These are phyloP conservation scores for Carex arenaria DNA, from an alignment of 202 grass and related monocot genomes.

Conservation along the genomic window DNA sequence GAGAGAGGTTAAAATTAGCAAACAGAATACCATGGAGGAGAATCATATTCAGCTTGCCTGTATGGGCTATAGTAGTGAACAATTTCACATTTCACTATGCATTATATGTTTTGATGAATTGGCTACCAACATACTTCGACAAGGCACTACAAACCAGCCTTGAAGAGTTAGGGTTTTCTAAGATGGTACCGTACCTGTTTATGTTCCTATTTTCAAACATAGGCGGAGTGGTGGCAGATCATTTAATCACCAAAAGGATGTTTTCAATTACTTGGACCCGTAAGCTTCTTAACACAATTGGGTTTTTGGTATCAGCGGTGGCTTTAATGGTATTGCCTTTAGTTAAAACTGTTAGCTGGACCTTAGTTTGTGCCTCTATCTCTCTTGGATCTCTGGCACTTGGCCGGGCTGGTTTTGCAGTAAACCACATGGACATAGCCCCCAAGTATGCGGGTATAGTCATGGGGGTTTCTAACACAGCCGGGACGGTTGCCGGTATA, in stretches of 20 bases:
- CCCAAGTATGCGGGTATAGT: slow-evolving; percentile 96
- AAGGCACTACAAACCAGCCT: slow-evolving; percentile 71
- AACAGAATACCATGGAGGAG: slow-evolving; percentile 76
- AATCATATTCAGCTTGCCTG: slow-evolving; percentile 83
- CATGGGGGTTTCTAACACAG: slow-evolving; percentile 95
- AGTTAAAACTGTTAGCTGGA: slow-evolving; percentile 58
- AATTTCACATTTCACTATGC: slow-evolving; percentile 99
- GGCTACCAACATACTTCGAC: slow-evolving; percentile 95
- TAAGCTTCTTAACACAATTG: slow-evolving; percentile 80
- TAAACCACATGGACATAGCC: slow-evolving; percentile 97
- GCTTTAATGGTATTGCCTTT: slow-evolving; percentile 79
- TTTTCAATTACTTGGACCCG: slow-evolving; percentile 87
- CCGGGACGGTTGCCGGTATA: slow-evolving; percentile 85
- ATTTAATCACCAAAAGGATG: slow-evolving; percentile 78
- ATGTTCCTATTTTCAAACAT: slow-evolving; percentile 99
- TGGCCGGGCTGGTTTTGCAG: slow-evolving; percentile 87
- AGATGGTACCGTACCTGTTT: slow-evolving; percentile 94
- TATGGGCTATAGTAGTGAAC: slow-evolving; percentile 93
- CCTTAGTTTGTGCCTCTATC: slow-evolving; percentile 59
- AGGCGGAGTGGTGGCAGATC: slow-evolving; percentile 75
- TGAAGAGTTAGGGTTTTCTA: slow-evolving; percentile 92
- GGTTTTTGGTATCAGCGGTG: slow-evolving; percentile 73
- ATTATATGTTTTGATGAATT: slow-evolving; percentile 95
- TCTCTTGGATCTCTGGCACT: slow-evolving; percentile 83
- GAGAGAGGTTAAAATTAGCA: slow-evolving; percentile 56